Evolutionary conservation across 306 rosid genomes (phyloP).

Genomic region (Ziziphus jujuba): DNA sequence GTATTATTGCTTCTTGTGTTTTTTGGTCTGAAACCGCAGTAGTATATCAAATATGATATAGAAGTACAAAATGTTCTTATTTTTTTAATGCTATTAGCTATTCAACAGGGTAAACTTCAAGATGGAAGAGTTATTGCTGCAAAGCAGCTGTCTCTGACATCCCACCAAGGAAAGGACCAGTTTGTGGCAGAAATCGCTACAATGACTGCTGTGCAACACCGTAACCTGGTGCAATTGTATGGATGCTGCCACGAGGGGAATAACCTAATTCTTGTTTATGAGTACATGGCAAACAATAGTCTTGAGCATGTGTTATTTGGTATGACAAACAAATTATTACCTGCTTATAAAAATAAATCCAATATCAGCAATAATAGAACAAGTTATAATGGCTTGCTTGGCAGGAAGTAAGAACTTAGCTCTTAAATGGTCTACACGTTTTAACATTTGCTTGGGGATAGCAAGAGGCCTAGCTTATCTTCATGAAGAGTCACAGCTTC

Average conservation of each 20-base stretch:
- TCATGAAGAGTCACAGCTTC: constrained; percentile 61
- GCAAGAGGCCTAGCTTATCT: constrained; percentile 72
- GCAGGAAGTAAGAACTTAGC: constrained; percentile 36
- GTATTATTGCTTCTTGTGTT: too few species aligned
- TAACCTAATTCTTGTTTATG: constrained; percentile 64
- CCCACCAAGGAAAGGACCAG: constrained; percentile 75
- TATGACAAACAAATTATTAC: constrained; percentile 26
- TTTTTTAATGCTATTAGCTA: constrained; percentile 1
- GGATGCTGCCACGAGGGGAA: constrained; percentile 72
- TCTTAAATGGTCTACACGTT: constrained; percentile 62
- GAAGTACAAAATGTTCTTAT: too few species aligned
- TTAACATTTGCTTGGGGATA: constrained; percentile 60
- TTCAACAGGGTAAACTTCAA: constrained; percentile 51
- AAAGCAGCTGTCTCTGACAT: constrained; percentile 62
- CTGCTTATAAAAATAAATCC: not conserved
- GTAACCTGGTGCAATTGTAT: constrained; percentile 62
- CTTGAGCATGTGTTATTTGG: constrained; percentile 82
- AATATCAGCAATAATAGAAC: not conserved
- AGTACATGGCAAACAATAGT: constrained; percentile 69
- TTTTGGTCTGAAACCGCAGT: too few species aligned
- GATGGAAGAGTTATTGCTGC: constrained; percentile 72
- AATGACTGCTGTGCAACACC: constrained; percentile 73
- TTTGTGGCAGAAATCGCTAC: constrained; percentile 73
- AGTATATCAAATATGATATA: too few species aligned
- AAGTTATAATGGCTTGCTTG: constrained; percentile 6